Evolutionary conservation across 768 basidiomycete species (phyloP).

Genomic region (Cyclocybe cylindracea): DNA sequence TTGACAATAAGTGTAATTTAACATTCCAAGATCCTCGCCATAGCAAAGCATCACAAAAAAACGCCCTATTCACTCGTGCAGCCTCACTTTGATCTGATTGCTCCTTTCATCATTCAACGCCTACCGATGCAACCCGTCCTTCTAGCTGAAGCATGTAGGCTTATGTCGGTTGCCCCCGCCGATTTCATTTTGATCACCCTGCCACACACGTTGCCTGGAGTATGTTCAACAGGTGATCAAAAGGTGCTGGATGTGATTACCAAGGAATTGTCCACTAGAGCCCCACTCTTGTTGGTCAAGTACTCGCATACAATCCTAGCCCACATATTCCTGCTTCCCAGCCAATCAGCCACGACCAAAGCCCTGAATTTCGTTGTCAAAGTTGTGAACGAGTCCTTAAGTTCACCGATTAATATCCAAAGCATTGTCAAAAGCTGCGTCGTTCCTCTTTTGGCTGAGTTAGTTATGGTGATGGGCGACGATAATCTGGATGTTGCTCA

Average conservation of each 20-base stretch:
- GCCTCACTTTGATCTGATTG: constrained; percentile 69
- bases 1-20: neutral
- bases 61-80: constrained; percentile 64
- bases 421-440: constrained; percentile 67
- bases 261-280: constrained; percentile 42
- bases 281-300: constrained; percentile 24
- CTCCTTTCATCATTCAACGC: constrained; percentile 61
- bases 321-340: constrained; percentile 61
- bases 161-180: constrained; percentile 55
- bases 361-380: constrained; percentile 64
- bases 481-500: constrained; percentile 47
- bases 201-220: constrained; percentile 62
- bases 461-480: constrained; percentile 81
- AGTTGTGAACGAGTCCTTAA: constrained; percentile 51
- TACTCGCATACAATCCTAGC: constrained; percentile 64
- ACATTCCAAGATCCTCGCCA: constrained; percentile 49
- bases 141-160: constrained; percentile 66
- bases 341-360: constrained; percentile 53
- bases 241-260: constrained; percentile 65
- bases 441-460: constrained; percentile 68
- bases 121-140: constrained; percentile 59
- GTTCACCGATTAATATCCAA: constrained; percentile 39
- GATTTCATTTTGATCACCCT: constrained; percentile 70
- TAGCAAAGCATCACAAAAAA: constrained; percentile 62
- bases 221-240: constrained; percentile 64